Base-by-base conservation (phyloP, 2,329 filamentous ascomycete genomes). In the Malbranchea cinnamomea region DNA sequence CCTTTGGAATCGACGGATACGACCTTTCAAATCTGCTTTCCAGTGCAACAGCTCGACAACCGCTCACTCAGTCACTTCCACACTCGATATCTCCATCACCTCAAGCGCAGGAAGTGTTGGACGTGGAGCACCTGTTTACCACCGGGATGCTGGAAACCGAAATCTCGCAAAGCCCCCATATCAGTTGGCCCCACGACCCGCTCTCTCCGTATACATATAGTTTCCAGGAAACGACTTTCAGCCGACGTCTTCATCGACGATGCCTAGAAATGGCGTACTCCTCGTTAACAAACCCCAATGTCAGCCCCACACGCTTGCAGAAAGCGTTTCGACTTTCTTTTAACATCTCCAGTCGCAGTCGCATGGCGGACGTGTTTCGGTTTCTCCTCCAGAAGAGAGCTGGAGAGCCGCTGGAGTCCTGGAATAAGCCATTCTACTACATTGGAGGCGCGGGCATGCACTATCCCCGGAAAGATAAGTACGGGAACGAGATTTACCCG, bases 361-460 rank as follows among this genome's bases (percentile, higher is more conserved):
- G 16, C n/a, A 17, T 39, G 4, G 28, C n/a, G 3, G 15, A 28
- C 14, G 17, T 15, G 5, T 34, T 37, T 16, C 20, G 20, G 4
- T 10, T 2, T n/a, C 3, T 30, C 6, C 15, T 35, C 3, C 26
- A 37, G 9, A 26, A 28, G n/a, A 24, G 26, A 5, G 26, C 29
- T 8, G 26, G 28, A 2, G 31, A 47, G 40, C 12, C 37, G 0
- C 33, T 49, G 2, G 47, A 48, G 25, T 19, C 33, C 7, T 13
- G 20, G 12, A 42, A 40, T 16, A 32, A 46, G 9, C 41, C 45
- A 0, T 46, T 40, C 17, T 49, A 45, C 26, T 43, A 37, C 6
- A 41, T 83, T 17, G 78, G 78, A 2, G 74, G 74, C 2, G 67
- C 75, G 1, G 78, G 78, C 0, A 77, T 71, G 2, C 77, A 77